A percentile compares a stretch with the other conserved stretches of the same genome.
phyloP scores from a whole-genome alignment of 2,329 filamentous ascomycete genomes.

The Neofusicoccum parvum region DNA sequence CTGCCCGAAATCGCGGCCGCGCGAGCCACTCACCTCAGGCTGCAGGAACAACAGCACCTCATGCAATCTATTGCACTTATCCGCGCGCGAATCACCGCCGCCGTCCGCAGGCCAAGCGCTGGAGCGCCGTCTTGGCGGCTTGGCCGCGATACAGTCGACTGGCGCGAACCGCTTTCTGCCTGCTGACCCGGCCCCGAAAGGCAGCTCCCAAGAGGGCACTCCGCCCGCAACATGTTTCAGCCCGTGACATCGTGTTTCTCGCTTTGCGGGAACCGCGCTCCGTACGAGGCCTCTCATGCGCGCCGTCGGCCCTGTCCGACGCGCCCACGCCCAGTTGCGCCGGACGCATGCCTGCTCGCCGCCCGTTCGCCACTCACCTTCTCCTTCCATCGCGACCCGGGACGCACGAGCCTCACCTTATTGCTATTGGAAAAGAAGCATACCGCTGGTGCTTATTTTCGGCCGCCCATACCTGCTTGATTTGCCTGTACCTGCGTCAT shows the following conservation, averaged over 20 bases:
- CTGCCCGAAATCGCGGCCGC: neutral
- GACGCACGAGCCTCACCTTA: slow-evolving; percentile 13
- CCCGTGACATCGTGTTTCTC: neutral
- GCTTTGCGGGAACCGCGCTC: neutral
- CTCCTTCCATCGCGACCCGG: neutral
- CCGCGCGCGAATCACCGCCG: slow-evolving; percentile 7
- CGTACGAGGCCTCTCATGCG: too few species aligned
- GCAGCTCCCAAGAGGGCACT: neutral
- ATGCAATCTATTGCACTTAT: neutral
- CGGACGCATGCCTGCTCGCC: too few species aligned
- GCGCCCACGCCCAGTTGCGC: too few species aligned
- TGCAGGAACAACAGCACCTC: neutral
- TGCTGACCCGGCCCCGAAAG: neutral
- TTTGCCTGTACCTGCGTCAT: slow-evolving; percentile 6
- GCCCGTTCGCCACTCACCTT: neutral
- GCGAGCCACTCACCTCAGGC: neutral
- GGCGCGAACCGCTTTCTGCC: neutral
- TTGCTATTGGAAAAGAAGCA: neutral
- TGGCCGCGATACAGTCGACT: neutral
- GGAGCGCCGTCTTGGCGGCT: neutral
- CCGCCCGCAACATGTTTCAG: neutral
- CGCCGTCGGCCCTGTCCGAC: too few species aligned
- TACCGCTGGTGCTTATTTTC: neutral
- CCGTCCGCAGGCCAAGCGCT: neutral
- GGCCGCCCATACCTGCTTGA: neutral